Evolutionary conservation across 768 basidiomycete species (phyloP), one percentile per base, ranked within the genome.

Genomic region (Trichaptum fuscoviolaceum): DNA sequence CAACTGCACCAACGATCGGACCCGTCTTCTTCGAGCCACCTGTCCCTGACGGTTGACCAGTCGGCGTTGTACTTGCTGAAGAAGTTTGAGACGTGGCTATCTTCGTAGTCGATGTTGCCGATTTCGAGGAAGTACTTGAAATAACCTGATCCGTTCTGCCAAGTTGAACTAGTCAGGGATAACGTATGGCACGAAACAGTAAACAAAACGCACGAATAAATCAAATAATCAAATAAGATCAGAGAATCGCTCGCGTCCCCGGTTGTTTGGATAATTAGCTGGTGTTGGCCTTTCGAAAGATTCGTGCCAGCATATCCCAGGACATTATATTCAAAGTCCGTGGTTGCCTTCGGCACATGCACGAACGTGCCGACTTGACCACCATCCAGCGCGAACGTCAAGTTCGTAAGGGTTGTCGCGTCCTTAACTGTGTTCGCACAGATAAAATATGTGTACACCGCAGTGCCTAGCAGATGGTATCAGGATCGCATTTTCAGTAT

Each of bases 381-480:
- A 26, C 70, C 70, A 67, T 83, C 81, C 60, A 82, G 72, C 35
- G 75, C 73, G 68, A 82, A 82, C 2, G 71, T 72, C 74, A 82
- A 73, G 63, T 64, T 63, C n/a, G 64, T 81, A 75, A 0, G 75
- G 68, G 65, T 75, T 65, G 64, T 63, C 20, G 72, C 79, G 63
- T 70, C 68, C 20, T 74, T 76, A 42, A 57, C 42, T 7, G 35
- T 63, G 58, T 74, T 71, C 0, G 80, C 71, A 15, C 79, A 67
- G 26, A 76, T 74, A 66, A 80, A 80, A 67, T 74, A 81, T 2
- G 83, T 78, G 69, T 82, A 82, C 17, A 84, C 70, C 0, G 81
- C 81, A n/a, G 78, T 75, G 7, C 81, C 81, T 83, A 67, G 3
- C 42, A 52, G 15, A 30, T 2, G 1, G 7, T 25, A 25, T 25